Evolutionary conservation across 441 rosid species (phyloP).

Genomic region (Mallotus japonicus): DNA sequence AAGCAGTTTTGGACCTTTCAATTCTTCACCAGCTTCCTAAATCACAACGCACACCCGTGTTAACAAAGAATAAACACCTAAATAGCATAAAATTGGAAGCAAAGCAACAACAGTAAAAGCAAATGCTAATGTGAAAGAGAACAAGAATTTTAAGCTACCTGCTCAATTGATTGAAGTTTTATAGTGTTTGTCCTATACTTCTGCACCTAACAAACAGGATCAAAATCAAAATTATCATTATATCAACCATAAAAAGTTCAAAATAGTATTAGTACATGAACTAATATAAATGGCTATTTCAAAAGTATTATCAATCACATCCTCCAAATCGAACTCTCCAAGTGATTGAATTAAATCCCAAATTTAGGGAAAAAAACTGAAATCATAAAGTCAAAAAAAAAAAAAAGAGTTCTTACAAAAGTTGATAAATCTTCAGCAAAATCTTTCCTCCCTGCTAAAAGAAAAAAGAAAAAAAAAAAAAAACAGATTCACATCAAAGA

Average conservation of each 20-base stretch:
- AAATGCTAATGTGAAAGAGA: not conserved
- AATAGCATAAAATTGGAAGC: not conserved
- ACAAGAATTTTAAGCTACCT: conserved; percentile 43
- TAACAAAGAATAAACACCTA: conserved; percentile 14
- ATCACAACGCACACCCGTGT: conserved; percentile 19
- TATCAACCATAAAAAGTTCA: not conserved
- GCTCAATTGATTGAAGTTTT: conserved; percentile 55
- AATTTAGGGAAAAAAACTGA: no score
- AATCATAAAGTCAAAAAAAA: conserved; percentile 20
- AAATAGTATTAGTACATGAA: not conserved
- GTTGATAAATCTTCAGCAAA: conserved; percentile 57
- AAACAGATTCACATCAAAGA: conserved; percentile 29
- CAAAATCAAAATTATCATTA: not conserved
- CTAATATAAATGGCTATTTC: not conserved
- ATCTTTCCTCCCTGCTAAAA: conserved; percentile 61
- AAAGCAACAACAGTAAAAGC: conserved; percentile 1
- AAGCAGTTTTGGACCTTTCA: conserved; percentile 69
- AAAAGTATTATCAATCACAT: not conserved
- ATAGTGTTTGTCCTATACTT: conserved; percentile 44
- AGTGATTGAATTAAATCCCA: not conserved
- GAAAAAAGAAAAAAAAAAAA: not conserved
- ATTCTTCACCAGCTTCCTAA: conserved; percentile 61
- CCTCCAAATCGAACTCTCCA: not conserved
- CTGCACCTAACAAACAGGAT: conserved; percentile 46
- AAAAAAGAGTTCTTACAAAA: conserved; percentile 44